A percentile compares a stretch with the other conserved stretches of the same genome.
These are phyloP conservation scores for Camellia lanceoleosa DNA, from an alignment of 148 eudicot species.

Conservation along the genomic window DNA sequence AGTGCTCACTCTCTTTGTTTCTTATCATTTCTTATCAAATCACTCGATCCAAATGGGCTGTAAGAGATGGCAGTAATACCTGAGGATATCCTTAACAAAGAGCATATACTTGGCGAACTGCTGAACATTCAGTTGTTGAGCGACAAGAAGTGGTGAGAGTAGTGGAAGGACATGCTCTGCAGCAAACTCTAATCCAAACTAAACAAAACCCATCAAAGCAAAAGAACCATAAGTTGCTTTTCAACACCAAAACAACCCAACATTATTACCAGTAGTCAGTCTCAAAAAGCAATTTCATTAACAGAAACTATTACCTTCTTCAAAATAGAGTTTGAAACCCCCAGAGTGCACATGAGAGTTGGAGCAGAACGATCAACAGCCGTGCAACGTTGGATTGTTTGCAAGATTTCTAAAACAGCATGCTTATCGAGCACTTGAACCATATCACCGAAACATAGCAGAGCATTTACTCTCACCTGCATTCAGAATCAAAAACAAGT, in stretches of 20 bases:
- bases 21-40: too few relatives aligned
- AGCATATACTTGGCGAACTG: slow-evolving; percentile 97
- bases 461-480: slow-evolving; percentile 97
- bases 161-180: slow-evolving; percentile 89
- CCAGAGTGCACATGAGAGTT: slow-evolving; percentile 96
- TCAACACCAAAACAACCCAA: background rate
- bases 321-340: slow-evolving; percentile 75
- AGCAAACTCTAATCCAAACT: slow-evolving; percentile 88
- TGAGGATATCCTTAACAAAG: slow-evolving; percentile 81
- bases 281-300: background rate
- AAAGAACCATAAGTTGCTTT: slow-evolving; percentile 13
- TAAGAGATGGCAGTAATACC: slow-evolving; percentile 37
- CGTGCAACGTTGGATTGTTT: slow-evolving; percentile 92
- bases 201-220: slow-evolving; percentile 19
- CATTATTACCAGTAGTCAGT: background rate
- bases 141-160: slow-evolving; percentile 68
- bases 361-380: slow-evolving; percentile 95
- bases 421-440: slow-evolving; percentile 73
- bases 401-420: slow-evolving; percentile 64
- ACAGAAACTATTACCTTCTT: slow-evolving; percentile 60
- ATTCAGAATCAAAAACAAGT: slow-evolving; percentile 21
- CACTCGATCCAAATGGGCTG: too few relatives aligned
- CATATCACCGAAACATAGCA: slow-evolving; percentile 83
- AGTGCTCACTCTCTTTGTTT: too few relatives aligned
- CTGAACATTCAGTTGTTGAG: slow-evolving; percentile 91